These are phyloP conservation scores for Debaryomycetaceae sp. DNA, from an alignment of 1,139 yeast species.

Conservation along the genomic window DNA sequence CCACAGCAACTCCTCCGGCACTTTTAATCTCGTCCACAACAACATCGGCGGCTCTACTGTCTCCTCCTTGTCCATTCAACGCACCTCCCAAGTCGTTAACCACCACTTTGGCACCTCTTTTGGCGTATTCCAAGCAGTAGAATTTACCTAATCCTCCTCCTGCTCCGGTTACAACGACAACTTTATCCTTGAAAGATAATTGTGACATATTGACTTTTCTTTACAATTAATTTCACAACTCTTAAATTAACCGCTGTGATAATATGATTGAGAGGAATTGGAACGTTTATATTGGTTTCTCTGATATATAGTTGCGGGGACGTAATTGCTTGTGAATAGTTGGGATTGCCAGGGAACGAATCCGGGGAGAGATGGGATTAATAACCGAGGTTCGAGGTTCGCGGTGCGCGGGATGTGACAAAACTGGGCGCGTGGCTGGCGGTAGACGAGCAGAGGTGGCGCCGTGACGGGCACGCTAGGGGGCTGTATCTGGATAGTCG, in stretches of 20 bases:
- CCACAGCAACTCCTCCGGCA: conserved; percentile 84
- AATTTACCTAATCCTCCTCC: conserved; percentile 95
- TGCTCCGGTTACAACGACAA: conserved; percentile 91
- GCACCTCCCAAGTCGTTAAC: conserved; percentile 94
- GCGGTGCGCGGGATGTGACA: neutral
- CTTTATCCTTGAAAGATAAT: conserved; percentile 68
- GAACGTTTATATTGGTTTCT: neutral
- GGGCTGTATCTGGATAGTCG: too few relatives aligned
- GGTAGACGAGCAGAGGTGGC: neutral
- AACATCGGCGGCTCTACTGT: conserved; percentile 74
- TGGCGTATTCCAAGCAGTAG: conserved; percentile 84
- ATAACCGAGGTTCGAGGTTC: conserved; percentile 1
- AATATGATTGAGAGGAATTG: neutral
- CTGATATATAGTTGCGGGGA: conserved; percentile 2
- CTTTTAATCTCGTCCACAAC: conserved; percentile 81
- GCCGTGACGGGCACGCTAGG: too few relatives aligned
- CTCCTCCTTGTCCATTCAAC: conserved; percentile 64
- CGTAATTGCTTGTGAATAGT: conserved; percentile 3
- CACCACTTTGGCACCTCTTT: conserved; percentile 87
- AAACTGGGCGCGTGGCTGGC: neutral
- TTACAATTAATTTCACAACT: neutral
- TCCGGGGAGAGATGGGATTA: conserved; percentile 2
- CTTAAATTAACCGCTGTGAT: neutral
- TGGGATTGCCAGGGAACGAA: neutral
- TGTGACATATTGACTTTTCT: conserved; percentile 24